Evolutionary conservation across 2,329 filamentous ascomycete species (phyloP).

Genomic region (Phialophora chinensis): DNA sequence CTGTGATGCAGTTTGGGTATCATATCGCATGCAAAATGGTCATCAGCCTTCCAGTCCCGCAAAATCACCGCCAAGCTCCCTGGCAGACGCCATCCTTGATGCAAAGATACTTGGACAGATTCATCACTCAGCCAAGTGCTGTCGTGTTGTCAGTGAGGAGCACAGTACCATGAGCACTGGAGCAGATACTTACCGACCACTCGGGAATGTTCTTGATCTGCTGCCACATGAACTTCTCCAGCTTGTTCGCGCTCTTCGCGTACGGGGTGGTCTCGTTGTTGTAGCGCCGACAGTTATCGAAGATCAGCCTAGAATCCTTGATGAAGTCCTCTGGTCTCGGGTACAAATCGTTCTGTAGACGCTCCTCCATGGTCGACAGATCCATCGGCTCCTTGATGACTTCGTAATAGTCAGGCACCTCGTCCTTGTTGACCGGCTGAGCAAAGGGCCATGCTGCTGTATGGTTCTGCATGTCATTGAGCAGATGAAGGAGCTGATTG

Average conservation of each 20-base stretch:
- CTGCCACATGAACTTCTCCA: constrained; percentile 94
- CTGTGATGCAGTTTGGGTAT: constrained; percentile 21
- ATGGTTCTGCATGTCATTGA: constrained; percentile 96
- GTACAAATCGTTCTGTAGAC: constrained; percentile 93
- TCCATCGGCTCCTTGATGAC: constrained; percentile 99
- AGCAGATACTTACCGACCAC: constrained; percentile 68
- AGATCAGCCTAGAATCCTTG: constrained; percentile 84
- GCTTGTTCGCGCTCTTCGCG: constrained; percentile 89
- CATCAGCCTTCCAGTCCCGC: neutral
- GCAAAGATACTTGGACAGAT: neutral
- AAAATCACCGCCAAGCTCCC: neutral
- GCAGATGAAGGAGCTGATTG: constrained; percentile 87
- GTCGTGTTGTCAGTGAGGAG: constrained; percentile 21
- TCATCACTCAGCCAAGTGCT: constrained; percentile 51
- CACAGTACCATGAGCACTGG: neutral
- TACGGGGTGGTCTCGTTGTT: constrained; percentile 96
- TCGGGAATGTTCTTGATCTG: constrained; percentile 91
- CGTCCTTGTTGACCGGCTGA: constrained; percentile 89
- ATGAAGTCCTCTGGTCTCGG: constrained; percentile 90
- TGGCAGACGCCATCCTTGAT: neutral
- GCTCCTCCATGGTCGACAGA: constrained; percentile 90
- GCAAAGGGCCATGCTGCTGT: constrained; percentile 93
- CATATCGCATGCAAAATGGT: constrained; percentile 9
- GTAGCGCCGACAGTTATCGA: constrained; percentile 93
- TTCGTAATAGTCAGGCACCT: constrained; percentile 98